Base-by-base conservation (phyloP, 805 yeast genomes). In the Ascoidea tarda region DNA sequence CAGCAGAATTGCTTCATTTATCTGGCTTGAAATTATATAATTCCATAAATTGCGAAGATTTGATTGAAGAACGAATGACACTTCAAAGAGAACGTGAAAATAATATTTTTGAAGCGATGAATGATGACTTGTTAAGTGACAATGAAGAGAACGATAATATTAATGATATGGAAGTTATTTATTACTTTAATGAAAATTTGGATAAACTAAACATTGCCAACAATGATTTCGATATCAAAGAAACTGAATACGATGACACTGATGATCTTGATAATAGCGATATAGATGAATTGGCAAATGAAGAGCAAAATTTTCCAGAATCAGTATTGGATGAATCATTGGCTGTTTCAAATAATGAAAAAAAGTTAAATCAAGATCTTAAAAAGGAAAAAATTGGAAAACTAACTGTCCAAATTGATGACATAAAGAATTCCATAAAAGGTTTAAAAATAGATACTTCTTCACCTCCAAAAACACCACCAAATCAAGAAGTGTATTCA, bases 21-120 rank as follows among this genome's bases (percentile, higher is more conserved):
- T 89, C 97, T 16, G 93, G 93, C 67, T 93, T 93, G 97, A 87
- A 84, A 1, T 73, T 89, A n/a, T 75, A 93, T 59, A 93, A 91
- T 64, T 87, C 89, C 49, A 79, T 76, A 49, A 75, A 75, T 52
- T 88, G 90, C 51, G 82, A 87, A 65, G 73, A 73, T 42, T 74
- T 87, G 47, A 80, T 88, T 28, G 66, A 68, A 44, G 78, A 82
- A 51, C 75, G 96, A 50, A 95, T 88, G 60, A 65, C 68, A n/a
- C 60, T 71, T 2, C 58, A 76, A 48, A 59, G 57, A n/a, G 60
- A 52, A 16, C 32, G 50, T 28, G 21, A 21, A 1, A 44, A 47
- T 44, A 47, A 51, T 38, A 47, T 57, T 46, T 49, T 38, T 5
- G 54, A 51, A 45, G 59, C 59, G 21, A 47, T 58, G 5, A 33